Base-by-base conservation (phyloP, 441 rosid species). In the Croton laevigatus region DNA sequence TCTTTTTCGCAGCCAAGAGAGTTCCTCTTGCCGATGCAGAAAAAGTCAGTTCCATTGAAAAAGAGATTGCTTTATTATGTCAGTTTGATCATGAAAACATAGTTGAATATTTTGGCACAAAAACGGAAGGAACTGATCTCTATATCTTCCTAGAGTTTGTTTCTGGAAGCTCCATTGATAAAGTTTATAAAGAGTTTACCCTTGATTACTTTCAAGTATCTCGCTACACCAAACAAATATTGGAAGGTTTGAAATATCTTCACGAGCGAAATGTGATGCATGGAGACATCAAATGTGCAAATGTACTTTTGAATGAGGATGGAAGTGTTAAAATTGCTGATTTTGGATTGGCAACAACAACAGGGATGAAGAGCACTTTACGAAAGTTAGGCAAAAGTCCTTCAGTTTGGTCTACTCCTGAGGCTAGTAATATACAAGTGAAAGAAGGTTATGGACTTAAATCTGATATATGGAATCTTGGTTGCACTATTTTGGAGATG, bases 401-500 rank as follows among this genome's bases (percentile, higher is more conserved):
- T 2, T 9, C 36, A 6, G 3, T 0, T 0, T 63, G 67, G 67
- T 44, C 7, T 38, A 53, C 67, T 22, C 70, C 44, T 37, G 40
- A 71, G 67, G 73, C 53, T 40, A 23, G 44, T 34, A 53, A 71
- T 23, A n/a, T 0, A 4, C 42, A 17, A 27, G 12, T 0, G 14
- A 17, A 49, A 32, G 10, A 42, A 11, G 53, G 68, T 14, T 40
- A 71, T 71, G 74, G 54, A 10, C 84, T 83, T 76, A 79, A 84
- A 49, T 85, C 85, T 66, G 91, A 87, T 80, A 79, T 83, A 58
- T 87, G 91, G 87, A 85, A 88, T 64, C 84, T 87, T 71, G 91
- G 91, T 58, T 87, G 89, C 80, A 81, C 86, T 34, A 89, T 85
- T 66, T 75, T 81, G 83, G 91, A 87, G 80, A 82, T 87, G 91